Percentiles rank a stretch among this genome's conserved stretches.
These are phyloP conservation scores for Daldinia sp. DNA, from an alignment of 2,329 filamentous ascomycete genomes.

Conservation along the genomic window DNA sequence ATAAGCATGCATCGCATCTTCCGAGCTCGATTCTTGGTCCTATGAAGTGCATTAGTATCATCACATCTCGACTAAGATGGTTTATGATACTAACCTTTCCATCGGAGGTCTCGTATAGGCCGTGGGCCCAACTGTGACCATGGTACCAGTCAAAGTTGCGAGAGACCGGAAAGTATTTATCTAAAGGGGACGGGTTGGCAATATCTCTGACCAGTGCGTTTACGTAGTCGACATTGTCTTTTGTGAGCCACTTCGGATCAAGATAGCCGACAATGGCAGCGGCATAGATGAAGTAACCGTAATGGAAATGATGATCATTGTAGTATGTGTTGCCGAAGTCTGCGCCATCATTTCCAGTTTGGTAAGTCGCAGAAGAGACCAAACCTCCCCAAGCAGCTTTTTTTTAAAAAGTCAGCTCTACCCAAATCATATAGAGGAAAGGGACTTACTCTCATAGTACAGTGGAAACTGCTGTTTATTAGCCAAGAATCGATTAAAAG, in stretches of 20 bases:
- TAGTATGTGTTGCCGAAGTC: conserved; percentile 94
- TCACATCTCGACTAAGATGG: not conserved
- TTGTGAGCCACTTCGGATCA: conserved; percentile 74
- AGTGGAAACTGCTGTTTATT: conserved; percentile 74
- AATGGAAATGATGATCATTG: conserved; percentile 80
- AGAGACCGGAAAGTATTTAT: conserved; percentile 81
- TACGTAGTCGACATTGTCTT: conserved; percentile 78
- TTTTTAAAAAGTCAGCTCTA: conserved; percentile 34
- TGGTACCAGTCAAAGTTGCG: conserved; percentile 93
- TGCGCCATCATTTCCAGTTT: conserved; percentile 69
- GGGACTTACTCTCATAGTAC: conserved; percentile 68
- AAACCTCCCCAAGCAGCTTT: conserved; percentile 78
- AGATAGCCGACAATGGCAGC: conserved; percentile 84
- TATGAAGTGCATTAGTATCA: conserved; percentile 35
- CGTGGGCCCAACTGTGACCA: conserved; percentile 93
- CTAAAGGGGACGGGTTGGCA: conserved; percentile 76
- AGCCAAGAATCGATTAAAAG: conserved; percentile 70
- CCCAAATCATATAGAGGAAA: not conserved
- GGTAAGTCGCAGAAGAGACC: conserved; percentile 78
- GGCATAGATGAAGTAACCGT: conserved; percentile 88
- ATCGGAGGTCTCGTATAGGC: conserved; percentile 73
- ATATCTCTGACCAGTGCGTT: conserved; percentile 84
- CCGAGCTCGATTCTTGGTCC: conserved; percentile 86
- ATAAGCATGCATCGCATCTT: conserved; percentile 88
- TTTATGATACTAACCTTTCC: conserved; percentile 64